phyloP scores from a whole-genome alignment of 768 basidiomycete genomes.

The Russula lepida region DNA sequence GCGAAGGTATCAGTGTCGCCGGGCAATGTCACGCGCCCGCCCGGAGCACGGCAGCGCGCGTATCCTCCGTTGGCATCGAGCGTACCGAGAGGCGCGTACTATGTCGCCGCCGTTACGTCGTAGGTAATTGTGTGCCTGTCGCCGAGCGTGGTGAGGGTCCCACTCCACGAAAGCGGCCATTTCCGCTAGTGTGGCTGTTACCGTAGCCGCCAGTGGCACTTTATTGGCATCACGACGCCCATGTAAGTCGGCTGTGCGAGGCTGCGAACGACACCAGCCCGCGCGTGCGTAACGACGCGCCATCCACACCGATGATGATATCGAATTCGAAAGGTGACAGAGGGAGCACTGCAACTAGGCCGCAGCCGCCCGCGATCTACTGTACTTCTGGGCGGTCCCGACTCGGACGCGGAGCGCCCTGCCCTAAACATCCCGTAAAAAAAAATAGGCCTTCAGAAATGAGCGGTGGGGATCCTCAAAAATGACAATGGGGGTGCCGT shows the following conservation, averaged over 20 bases:
- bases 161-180: conserved; percentile 24
- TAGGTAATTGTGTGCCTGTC: conserved; percentile 24
- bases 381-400: conserved; percentile 7
- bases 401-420: not conserved
- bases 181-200: not conserved
- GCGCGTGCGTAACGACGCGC: conserved; percentile 34
- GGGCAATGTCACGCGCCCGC: conserved; percentile 21
- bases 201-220: not conserved
- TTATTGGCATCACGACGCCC: conserved; percentile 18
- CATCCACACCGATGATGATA: conserved; percentile 32
- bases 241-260: conserved; percentile 28
- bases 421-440: not conserved
- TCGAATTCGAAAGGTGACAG: conserved; percentile 5
- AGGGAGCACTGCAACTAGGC: not conserved
- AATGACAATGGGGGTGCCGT: not conserved
- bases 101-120: conserved; percentile 29
- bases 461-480: not conserved
- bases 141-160: conserved; percentile 25
- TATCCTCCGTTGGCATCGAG: not conserved
- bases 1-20: conserved; percentile 35
- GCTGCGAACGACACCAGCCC: conserved; percentile 28
- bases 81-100: conserved; percentile 2
- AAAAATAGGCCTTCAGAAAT: not conserved
- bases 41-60: not conserved
- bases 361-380: conserved; percentile 9